phyloP scores from a whole-genome alignment of 2,329 filamentous ascomycete genomes.

The Aureobasidium sp. region DNA sequence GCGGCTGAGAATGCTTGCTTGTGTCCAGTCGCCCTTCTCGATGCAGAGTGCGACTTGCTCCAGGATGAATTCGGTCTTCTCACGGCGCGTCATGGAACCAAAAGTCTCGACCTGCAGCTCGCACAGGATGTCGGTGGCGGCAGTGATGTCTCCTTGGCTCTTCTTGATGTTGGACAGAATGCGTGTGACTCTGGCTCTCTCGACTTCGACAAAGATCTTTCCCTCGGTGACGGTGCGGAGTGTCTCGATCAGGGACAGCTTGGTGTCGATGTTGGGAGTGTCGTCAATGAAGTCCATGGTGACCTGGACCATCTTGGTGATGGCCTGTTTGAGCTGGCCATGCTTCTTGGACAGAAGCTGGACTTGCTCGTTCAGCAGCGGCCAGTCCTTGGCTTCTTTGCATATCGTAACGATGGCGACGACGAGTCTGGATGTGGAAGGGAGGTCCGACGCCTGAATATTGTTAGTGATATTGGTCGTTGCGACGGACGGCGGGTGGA shows the following conservation, averaged over 20 bases:
- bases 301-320: conserved; percentile 97
- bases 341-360: conserved; percentile 97
- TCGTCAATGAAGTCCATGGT: conserved; percentile 88
- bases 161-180: conserved; percentile 98
- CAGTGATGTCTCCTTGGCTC: conserved; percentile 81
- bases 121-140: conserved; percentile 87
- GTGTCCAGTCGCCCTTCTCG: conserved; percentile 91
- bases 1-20: conserved; percentile 84
- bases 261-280: conserved; percentile 77
- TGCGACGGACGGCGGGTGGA: conserved; percentile 5
- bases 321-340: conserved; percentile 98
- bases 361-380: conserved; percentile 91
- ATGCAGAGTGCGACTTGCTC: conserved; percentile 94
- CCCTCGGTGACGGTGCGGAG: conserved; percentile 94
- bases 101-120: conserved; percentile 99
- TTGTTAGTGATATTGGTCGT: background rate
- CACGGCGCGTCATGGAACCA: conserved; percentile 91
- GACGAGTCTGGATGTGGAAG: conserved; percentile 84
- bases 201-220: conserved; percentile 99
- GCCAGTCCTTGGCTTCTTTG: conserved; percentile 90
- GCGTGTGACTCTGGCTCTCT: conserved; percentile 88
- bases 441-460: conserved; percentile 82
- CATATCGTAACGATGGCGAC: conserved; percentile 87
- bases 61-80: conserved; percentile 98
- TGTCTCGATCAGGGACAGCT: conserved; percentile 90